Evolutionary conservation across 192 early-diverging fungal species (phyloP), one percentile per base, ranked within the genome.

Genomic region (Pilobolus umbonatus): DNA sequence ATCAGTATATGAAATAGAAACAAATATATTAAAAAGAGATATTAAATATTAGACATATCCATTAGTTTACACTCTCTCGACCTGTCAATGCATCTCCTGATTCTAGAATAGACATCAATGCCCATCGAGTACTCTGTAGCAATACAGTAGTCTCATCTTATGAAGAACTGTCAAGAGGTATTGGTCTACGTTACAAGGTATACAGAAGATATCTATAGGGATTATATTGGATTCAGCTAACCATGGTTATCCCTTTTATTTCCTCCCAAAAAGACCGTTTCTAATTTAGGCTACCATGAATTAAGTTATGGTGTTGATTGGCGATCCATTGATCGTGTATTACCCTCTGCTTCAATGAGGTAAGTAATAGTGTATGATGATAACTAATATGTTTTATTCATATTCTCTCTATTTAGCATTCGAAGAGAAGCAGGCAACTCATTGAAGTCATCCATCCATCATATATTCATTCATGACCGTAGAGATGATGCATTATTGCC

Each of bases 401-500:
- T n/a, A n/a, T n/a, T n/a, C n/a, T n/a, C n/a, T n/a, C n/a, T n/a
- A n/a, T n/a, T 36, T 58, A 71, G 70, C 39, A 67, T 67, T 43
- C 70, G 70, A 28, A 46, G 58, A 14, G 60, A 72, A 55, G 70
- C 56, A 24, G 70, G 70, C 0, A 64, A 72, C 22, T 59, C 70
- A 6, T 75, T 96, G 46, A 98, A 98, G 65, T 90, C 91, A 5
- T 75, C 90, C 0, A 38, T 96, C 19, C 68, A 71, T 9, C 84
- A 93, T 71, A 75, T 76, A 46, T 80, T 83, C 62, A 54, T 78
- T 1, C 63, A 73, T 36, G 96, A 98, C 47, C 69, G 67, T 17
- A 81, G 96, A 26, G 90, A 98, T 59, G 91, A 94, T 50, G 64
- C 76, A 10, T 73, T 90, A 39, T 72, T 96, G 36, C 96, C 96